These are phyloP conservation scores for Thuidium tamariscinum DNA, from an alignment of 225 moss, liverwort and hornwort species.

Conservation along the genomic window DNA sequence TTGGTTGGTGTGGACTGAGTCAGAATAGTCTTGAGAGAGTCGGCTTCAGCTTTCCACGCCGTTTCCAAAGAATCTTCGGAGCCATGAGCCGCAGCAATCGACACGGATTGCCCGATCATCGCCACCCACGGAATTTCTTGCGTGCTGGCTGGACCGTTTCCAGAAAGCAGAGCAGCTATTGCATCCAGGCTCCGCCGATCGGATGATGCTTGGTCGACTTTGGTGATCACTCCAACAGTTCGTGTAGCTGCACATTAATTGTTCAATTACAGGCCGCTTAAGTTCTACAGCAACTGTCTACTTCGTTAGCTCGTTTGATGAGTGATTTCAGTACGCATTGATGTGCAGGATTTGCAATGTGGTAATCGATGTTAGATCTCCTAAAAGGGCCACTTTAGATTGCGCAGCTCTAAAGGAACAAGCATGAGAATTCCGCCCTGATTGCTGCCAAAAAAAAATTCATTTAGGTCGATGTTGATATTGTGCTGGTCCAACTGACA, in stretches of 20 bases:
- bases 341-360: not conserved
- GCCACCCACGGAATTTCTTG: constrained; percentile 94
- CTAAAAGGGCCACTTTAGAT: not conserved
- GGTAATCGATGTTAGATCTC: not conserved
- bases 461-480: not conserved
- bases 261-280: not conserved
- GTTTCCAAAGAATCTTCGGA: constrained; percentile 83
- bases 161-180: constrained; percentile 67
- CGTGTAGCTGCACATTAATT: constrained; percentile 3
- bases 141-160: constrained; percentile 67
- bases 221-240: constrained; percentile 89
- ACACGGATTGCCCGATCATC: constrained; percentile 89
- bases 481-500: not conserved
- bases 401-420: not conserved
- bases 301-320: not conserved
- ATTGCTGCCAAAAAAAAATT: not conserved
- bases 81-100: constrained; percentile 84
- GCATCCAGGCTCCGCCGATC: constrained; percentile 87
- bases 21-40: constrained; percentile 65
- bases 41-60: constrained; percentile 88
- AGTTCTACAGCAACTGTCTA: not conserved
- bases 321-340: not conserved
- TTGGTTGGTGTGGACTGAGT: constrained; percentile 37
- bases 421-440: not conserved
- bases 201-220: constrained; percentile 93